phyloP scores from a whole-genome alignment of 371 early-diverging fungal species.

The Apophysomyces trapeziformis region DNA sequence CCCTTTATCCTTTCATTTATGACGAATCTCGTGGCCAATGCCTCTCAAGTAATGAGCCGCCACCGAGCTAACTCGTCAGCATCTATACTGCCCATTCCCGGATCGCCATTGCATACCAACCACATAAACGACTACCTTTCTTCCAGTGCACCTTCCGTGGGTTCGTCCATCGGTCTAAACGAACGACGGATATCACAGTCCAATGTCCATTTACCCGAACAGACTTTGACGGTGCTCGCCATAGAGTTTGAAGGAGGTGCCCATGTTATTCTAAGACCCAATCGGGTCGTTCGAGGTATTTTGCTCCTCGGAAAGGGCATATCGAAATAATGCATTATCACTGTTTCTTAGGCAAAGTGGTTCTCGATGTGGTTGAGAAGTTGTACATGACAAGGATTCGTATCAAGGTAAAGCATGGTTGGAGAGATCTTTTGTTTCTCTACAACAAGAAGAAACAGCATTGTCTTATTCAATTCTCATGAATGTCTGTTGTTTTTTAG shows the following conservation, averaged over 20 bases:
- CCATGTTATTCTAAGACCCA: constrained; percentile 52
- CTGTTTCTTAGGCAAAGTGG: constrained; percentile 31
- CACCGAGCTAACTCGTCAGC: constrained; percentile 20
- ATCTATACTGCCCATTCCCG: constrained; percentile 13
- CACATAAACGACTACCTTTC: constrained; percentile 21
- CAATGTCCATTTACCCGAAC: constrained; percentile 7
- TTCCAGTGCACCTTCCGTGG: constrained; percentile 33
- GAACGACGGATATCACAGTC: constrained; percentile 1
- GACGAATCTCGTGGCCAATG: constrained; percentile 23
- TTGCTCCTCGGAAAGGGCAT: neutral
- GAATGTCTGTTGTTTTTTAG: constrained; percentile 16
- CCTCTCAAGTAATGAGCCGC: constrained; percentile 21
- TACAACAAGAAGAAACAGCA: neutral
- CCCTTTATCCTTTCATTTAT: neutral
- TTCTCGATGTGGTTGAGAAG: constrained; percentile 35
- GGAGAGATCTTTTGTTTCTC: too few species aligned
- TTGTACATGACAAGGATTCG: constrained; percentile 47
- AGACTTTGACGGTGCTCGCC: neutral
- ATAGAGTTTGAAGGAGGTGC: constrained; percentile 56
- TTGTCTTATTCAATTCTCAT: neutral
- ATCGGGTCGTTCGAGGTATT: constrained; percentile 47
- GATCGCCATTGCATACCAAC: constrained; percentile 19
- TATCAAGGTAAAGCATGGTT: constrained; percentile 36
- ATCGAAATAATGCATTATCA: too few species aligned
- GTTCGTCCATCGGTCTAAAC: constrained; percentile 7